phyloP scores from a whole-genome alignment of 1,284 basidiomycete genomes.

The Ganoderma multipileum region DNA sequence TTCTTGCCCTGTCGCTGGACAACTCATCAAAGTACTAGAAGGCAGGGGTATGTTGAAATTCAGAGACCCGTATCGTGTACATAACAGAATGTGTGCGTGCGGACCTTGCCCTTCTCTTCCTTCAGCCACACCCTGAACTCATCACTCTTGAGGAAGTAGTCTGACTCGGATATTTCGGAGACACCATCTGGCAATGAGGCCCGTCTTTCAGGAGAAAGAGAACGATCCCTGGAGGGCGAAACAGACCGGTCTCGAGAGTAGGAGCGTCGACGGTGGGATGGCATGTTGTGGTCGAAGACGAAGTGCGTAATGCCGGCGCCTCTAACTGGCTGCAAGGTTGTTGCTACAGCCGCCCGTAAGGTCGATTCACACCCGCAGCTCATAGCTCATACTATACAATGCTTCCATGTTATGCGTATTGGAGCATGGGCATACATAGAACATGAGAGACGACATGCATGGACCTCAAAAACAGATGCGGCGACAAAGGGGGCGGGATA shows the following conservation, averaged over 20 bases:
- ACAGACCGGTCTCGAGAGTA: constrained; percentile 33
- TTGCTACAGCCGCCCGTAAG: neutral
- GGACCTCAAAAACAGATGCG: constrained; percentile 34
- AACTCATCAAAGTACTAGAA: constrained; percentile 78
- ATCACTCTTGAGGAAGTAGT: constrained; percentile 80
- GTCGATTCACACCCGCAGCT: neutral
- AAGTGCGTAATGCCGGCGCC: neutral
- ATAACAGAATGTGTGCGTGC: constrained; percentile 24
- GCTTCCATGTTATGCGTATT: constrained; percentile 41
- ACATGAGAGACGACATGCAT: constrained; percentile 40
- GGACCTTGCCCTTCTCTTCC: constrained; percentile 78
- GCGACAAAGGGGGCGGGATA: constrained; percentile 16
- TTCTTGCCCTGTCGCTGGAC: constrained; percentile 74
- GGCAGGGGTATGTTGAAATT: neutral
- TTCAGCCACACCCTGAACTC: constrained; percentile 83
- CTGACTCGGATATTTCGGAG: constrained; percentile 66
- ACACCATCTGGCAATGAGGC: constrained; percentile 58
- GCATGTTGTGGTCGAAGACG: constrained; percentile 27
- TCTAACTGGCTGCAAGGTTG: neutral
- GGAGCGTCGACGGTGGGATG: constrained; percentile 36
- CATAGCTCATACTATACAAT: constrained; percentile 25
- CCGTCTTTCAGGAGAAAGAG: constrained; percentile 51
- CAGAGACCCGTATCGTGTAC: neutral
- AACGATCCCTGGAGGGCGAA: constrained; percentile 35
- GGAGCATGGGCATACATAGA: constrained; percentile 40